Percentiles rank a stretch among this genome's conserved stretches.
phyloP scores from a whole-genome alignment of 2,329 filamentous ascomycete species.

The Ophiostoma angusticollis region DNA sequence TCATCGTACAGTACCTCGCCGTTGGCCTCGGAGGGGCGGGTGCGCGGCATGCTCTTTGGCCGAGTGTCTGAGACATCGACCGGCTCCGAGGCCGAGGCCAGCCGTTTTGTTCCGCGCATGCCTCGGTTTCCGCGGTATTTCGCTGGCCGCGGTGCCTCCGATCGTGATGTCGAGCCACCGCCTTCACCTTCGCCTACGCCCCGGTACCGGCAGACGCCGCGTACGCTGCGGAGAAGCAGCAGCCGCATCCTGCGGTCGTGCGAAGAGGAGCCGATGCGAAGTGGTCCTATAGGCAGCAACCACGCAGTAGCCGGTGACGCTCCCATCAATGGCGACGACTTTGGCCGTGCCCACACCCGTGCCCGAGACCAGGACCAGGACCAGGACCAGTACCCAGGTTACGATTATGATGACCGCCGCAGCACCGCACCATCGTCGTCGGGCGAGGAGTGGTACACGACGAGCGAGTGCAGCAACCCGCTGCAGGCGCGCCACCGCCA shows the following conservation, averaged over 20 bases:
- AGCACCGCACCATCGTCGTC: background rate
- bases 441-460: slow-evolving; percentile 7
- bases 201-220: too few species aligned
- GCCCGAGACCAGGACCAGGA: too few species aligned
- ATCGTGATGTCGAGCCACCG: too few species aligned
- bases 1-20: slow-evolving; percentile 13
- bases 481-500: slow-evolving; percentile 42
- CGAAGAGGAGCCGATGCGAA: too few species aligned
- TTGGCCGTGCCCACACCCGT: too few species aligned
- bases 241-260: background rate
- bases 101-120: background rate
- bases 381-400: too few species aligned
- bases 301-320: too few species aligned
- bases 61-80: too few species aligned
- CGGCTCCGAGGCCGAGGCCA: background rate
- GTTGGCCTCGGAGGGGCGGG: slow-evolving; percentile 6
- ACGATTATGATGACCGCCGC: too few species aligned
- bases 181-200: background rate
- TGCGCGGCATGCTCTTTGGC: too few species aligned
- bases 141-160: background rate
- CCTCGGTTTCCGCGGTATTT: background rate
- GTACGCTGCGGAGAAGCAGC: background rate
- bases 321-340: too few species aligned
- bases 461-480: slow-evolving; percentile 29
- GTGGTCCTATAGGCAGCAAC: too few species aligned